A percentile compares a stretch with the other conserved stretches of the same genome.
phyloP scores from a whole-genome alignment of 2,329 filamentous ascomycete genomes.

The Chrysoporthe cubensis region DNA sequence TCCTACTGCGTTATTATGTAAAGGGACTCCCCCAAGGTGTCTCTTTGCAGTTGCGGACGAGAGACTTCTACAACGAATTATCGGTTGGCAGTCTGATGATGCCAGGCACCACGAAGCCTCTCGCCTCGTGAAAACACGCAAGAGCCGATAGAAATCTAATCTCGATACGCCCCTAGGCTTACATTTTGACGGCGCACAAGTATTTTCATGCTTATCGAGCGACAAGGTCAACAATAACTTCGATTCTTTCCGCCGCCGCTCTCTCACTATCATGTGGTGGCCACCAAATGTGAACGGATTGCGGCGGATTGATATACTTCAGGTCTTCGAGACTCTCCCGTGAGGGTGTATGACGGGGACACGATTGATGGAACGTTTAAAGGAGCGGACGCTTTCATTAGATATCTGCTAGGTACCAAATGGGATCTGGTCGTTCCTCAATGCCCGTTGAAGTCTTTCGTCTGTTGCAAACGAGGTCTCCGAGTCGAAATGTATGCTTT shows the following conservation, averaged over 20 bases:
- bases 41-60: slow-evolving; percentile 20
- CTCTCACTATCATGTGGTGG: slow-evolving; percentile 14
- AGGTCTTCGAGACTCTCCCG: not conserved
- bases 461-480: not conserved
- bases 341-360: not conserved
- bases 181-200: slow-evolving; percentile 12
- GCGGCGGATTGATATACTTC: not conserved
- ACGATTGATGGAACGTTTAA: not conserved
- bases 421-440: not conserved
- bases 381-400: not conserved
- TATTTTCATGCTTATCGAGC: not conserved
- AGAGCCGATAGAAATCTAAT: not conserved
- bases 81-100: not conserved
- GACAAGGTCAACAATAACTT: slow-evolving; percentile 1
- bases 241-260: not conserved
- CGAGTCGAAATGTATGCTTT: too few species aligned
- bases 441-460: not conserved
- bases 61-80: not conserved
- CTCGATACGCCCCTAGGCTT: not conserved
- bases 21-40: slow-evolving; percentile 22
- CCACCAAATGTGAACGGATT: slow-evolving; percentile 1
- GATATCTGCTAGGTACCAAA: not conserved
- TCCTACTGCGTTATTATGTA: slow-evolving; percentile 42
- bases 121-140: slow-evolving; percentile 1
- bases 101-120: not conserved